phyloP scores from a whole-genome alignment of 257 asterid species.

The Scutellaria baicalensis region DNA sequence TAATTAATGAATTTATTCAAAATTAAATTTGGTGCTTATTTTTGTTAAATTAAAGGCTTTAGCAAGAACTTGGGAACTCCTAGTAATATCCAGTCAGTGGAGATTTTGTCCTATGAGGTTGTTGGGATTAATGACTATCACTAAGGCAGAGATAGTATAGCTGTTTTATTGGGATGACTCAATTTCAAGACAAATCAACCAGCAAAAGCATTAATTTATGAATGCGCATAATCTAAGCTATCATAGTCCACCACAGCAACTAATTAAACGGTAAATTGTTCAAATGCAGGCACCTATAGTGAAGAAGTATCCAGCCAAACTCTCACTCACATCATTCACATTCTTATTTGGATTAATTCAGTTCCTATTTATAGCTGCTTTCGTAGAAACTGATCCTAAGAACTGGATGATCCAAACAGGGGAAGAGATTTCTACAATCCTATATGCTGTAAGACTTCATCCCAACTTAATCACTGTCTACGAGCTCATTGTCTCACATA shows the following conservation, averaged over 20 bases:
- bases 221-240: not conserved
- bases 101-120: too few species aligned
- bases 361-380: constrained; percentile 72
- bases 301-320: constrained; percentile 84
- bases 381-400: constrained; percentile 57
- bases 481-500: not conserved
- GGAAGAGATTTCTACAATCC: constrained; percentile 61
- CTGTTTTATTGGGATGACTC: too few species aligned
- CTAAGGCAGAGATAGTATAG: too few species aligned
- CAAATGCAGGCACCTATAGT: constrained; percentile 69
- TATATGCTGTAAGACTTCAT: constrained; percentile 58
- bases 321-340: constrained; percentile 77
- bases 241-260: not conserved
- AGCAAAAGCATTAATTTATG: not conserved
- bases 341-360: constrained; percentile 79
- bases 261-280: not conserved
- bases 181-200: too few species aligned
- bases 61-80: too few species aligned
- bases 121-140: too few species aligned
- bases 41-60: too few species aligned
- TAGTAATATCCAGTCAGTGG: too few species aligned
- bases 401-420: constrained; percentile 65
- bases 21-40: too few species aligned
- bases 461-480: not conserved
- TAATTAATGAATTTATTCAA: too few species aligned